phyloP scores from a whole-genome alignment of 495 filamentous ascomycete species.

The Daldinia caldariorum region DNA sequence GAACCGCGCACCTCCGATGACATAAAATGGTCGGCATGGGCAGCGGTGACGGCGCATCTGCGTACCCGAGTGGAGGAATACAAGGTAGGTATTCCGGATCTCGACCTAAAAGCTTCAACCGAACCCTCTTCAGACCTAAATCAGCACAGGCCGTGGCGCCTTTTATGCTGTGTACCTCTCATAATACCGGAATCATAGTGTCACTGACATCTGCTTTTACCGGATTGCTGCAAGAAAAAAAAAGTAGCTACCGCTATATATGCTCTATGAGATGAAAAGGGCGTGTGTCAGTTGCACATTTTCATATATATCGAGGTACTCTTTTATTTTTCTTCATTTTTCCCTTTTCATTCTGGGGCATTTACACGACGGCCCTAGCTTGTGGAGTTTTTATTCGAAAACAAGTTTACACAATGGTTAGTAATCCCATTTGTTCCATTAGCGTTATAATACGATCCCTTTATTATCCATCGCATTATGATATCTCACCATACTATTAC shows the following conservation, averaged over 20 bases:
- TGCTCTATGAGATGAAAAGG: neutral
- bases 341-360: conserved; percentile 7
- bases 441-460: conserved; percentile 26
- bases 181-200: neutral
- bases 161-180: neutral
- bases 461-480: conserved; percentile 19
- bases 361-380: conserved; percentile 25
- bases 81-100: neutral
- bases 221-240: conserved; percentile 14
- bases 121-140: conserved; percentile 9
- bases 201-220: conserved; percentile 12
- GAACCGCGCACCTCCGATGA: conserved; percentile 30
- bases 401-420: conserved; percentile 23
- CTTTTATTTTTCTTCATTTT: conserved; percentile 2
- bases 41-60: conserved; percentile 7
- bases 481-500: conserved; percentile 17
- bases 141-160: neutral
- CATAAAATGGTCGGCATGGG: conserved; percentile 21
- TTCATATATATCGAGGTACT: neutral
- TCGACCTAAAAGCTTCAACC: conserved; percentile 9
- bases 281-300: conserved; percentile 4
- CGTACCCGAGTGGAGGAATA: neutral
- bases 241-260: conserved; percentile 1
- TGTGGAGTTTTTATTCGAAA: conserved; percentile 23
- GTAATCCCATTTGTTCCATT: conserved; percentile 36